Evolutionary conservation across 768 basidiomycete genomes (phyloP).

Genomic region (Tephrocybe sp.): DNA sequence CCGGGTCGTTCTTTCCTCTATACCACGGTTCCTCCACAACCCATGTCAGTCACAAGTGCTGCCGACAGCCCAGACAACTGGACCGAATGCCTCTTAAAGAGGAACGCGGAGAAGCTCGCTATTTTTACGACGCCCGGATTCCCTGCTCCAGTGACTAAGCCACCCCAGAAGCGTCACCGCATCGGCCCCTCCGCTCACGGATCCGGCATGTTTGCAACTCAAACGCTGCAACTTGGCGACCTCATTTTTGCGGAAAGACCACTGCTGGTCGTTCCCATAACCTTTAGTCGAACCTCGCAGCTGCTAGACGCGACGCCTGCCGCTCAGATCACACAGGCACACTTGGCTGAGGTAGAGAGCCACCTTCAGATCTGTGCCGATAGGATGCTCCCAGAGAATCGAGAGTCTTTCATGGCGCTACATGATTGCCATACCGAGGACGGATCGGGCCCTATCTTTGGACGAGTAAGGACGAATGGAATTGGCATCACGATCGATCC

Average conservation of each 20-base stretch:
- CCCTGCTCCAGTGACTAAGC: not conserved
- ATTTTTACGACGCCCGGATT: conserved; percentile 5
- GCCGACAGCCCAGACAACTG: not conserved
- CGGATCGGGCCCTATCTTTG: conserved; percentile 30
- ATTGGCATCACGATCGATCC: conserved; percentile 12
- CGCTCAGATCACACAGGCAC: not conserved
- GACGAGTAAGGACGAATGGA: conserved; percentile 29
- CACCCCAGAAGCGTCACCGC: not conserved
- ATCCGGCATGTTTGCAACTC: conserved; percentile 30
- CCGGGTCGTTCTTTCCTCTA: no score
- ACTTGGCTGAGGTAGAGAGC: conserved; percentile 13
- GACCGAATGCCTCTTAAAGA: not conserved
- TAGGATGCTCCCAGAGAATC: conserved; percentile 22
- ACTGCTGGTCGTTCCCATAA: conserved; percentile 26
- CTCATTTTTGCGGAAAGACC: conserved; percentile 38
- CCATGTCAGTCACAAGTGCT: not conserved
- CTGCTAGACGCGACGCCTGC: not conserved
- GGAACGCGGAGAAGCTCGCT: not conserved
- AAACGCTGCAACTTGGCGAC: conserved; percentile 26
- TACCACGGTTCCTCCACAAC: not conserved
- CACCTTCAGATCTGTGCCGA: conserved; percentile 15
- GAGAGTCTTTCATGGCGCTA: conserved; percentile 25
- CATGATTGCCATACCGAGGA: conserved; percentile 29
- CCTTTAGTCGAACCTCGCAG: conserved; percentile 3
- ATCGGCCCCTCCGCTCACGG: conserved; percentile 18